These are phyloP conservation scores for Pilatotrama ljubarskyi DNA, from an alignment of 768 basidiomycete species.

Conservation along the genomic window DNA sequence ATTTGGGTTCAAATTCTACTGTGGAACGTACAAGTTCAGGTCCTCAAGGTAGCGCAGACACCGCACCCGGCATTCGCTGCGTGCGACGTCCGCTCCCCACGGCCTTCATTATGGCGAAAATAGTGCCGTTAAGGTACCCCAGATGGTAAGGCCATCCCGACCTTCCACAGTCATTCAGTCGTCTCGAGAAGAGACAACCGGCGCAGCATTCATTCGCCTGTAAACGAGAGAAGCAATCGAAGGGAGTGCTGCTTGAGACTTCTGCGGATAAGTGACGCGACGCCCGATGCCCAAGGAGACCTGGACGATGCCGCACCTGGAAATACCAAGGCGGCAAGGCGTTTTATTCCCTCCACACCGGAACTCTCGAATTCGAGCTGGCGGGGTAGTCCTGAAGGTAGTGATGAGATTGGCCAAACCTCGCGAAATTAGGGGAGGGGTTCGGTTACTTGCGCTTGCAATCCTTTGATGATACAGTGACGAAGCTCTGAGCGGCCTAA, in stretches of 20 bases:
- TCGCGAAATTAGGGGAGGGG: background rate
- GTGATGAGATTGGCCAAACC: background rate
- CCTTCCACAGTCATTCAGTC: background rate
- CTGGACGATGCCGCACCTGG: background rate
- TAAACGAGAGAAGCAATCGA: background rate
- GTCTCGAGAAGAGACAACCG: background rate
- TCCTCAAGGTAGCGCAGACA: too few species aligned
- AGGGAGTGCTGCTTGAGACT: background rate
- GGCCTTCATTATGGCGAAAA: too few species aligned
- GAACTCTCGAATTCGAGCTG: background rate
- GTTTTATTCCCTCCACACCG: background rate
- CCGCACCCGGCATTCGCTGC: too few species aligned
- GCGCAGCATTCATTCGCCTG: background rate
- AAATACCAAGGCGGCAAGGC: background rate
- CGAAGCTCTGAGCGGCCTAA: too few species aligned
- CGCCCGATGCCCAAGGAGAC: background rate
- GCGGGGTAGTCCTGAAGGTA: background rate
- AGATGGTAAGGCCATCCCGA: background rate
- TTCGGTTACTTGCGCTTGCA: background rate
- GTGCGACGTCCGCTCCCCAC: too few species aligned
- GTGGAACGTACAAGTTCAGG: too few species aligned
- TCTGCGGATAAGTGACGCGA: background rate
- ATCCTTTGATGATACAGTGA: background rate
- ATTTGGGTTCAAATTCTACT: too few species aligned
- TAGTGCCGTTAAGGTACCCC: background rate